A percentile compares a stretch with the other conserved stretches of the same genome.
Conservation (phyloP, 495 filamentous ascomycete genomes). For the Tuber indicum region DNA sequence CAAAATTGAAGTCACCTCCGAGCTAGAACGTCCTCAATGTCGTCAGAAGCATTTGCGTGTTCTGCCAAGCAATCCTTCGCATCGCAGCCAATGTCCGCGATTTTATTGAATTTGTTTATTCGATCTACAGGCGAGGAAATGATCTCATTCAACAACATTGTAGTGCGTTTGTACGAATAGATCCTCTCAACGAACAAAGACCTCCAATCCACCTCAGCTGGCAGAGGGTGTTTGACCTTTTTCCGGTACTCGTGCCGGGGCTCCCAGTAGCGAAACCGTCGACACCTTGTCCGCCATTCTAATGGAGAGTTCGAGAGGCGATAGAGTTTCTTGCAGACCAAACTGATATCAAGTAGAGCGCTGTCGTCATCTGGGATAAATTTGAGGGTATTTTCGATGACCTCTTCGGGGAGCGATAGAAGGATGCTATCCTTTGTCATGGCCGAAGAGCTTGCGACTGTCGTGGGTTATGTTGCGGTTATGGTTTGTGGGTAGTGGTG, state of each 20-base stretch:
- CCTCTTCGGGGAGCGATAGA: conserved; percentile 61
- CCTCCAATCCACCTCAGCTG: conserved; percentile 67
- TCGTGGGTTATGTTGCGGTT: background rate
- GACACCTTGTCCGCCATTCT: conserved; percentile 74
- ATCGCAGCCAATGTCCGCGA: conserved; percentile 72
- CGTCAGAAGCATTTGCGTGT: conserved; percentile 52
- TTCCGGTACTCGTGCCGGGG: conserved; percentile 55
- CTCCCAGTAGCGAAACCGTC: conserved; percentile 66
- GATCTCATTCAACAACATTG: conserved; percentile 60
- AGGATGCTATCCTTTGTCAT: conserved; percentile 24
- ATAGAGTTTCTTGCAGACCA: conserved; percentile 60
- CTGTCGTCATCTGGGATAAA: conserved; percentile 52
- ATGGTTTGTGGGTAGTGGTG: background rate
- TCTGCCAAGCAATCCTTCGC: conserved; percentile 75
- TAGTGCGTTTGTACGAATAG: conserved; percentile 51
- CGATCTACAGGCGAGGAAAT: conserved; percentile 61
- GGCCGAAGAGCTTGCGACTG: background rate
- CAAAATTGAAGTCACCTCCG: conserved; percentile 54
- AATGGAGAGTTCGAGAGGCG: conserved; percentile 61
- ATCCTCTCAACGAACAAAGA: conserved; percentile 58
- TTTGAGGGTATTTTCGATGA: conserved; percentile 62
- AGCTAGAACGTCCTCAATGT: conserved; percentile 70
- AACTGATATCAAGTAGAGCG: conserved; percentile 34
- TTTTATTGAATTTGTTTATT: conserved; percentile 59
- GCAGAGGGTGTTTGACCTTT: conserved; percentile 47